Conservation (phyloP, 768 basidiomycete genomes). For the Hypholoma sublateritium region DNA sequence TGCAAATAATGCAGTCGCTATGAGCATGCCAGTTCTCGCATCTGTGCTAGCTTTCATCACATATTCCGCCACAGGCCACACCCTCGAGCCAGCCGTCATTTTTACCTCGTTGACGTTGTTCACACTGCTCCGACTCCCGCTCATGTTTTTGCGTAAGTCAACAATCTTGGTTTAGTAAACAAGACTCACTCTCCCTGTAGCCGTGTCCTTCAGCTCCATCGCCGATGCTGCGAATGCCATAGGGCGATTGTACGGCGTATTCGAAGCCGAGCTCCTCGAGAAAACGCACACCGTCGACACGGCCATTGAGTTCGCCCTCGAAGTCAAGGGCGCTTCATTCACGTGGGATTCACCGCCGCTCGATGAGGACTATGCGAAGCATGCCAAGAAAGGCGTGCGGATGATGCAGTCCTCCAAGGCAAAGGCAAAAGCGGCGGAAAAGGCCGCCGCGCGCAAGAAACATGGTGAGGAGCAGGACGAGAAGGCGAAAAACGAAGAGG, state of each 20-base stretch:
- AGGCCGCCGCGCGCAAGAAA: constrained; percentile 26
- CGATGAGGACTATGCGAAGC: constrained; percentile 32
- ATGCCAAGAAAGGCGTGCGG: constrained; percentile 10
- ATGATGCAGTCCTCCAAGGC: constrained; percentile 17
- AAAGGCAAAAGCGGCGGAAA: constrained; percentile 19
- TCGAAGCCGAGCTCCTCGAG: constrained; percentile 76
- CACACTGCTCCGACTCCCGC: constrained; percentile 76
- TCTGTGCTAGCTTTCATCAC: constrained; percentile 77
- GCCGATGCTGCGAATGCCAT: constrained; percentile 84
- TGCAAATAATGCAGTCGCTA: constrained; percentile 64
- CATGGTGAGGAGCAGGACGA: constrained; percentile 17
- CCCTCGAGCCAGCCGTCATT: constrained; percentile 65
- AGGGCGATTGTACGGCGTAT: constrained; percentile 75
- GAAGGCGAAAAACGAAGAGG: constrained; percentile 35
- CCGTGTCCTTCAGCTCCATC: constrained; percentile 70
- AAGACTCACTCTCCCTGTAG: constrained; percentile 32
- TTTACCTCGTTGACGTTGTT: constrained; percentile 88
- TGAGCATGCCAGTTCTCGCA: constrained; percentile 76
- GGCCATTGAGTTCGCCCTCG: constrained; percentile 60
- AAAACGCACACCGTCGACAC: constrained; percentile 57
- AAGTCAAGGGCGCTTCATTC: constrained; percentile 70
- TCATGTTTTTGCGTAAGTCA: constrained; percentile 66
- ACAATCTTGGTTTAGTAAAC: constrained; percentile 6
- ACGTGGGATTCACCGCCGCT: constrained; percentile 83
- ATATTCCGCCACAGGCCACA: constrained; percentile 73